A percentile compares a stretch with the other conserved stretches of the same genome.
Evolutionary conservation across 208 protist species (phyloP).

Genomic region (Trypanosoma lewisi): DNA sequence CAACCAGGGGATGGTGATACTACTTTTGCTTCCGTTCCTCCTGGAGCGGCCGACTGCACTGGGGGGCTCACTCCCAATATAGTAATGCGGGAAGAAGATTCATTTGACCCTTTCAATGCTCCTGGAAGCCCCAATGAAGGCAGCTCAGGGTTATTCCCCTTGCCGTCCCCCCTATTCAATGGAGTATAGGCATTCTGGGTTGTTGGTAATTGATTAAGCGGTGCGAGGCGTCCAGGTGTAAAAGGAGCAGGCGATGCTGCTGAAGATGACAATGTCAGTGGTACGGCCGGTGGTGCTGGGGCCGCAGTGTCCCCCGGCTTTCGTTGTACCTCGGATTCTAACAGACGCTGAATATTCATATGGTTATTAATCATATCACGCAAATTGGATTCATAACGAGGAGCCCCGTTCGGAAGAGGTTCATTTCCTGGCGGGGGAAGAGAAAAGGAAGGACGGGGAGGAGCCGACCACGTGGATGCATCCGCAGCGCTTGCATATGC

Average conservation of each 20-base stretch:
- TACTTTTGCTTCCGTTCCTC: neutral
- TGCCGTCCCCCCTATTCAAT: neutral
- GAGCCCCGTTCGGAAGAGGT: neutral
- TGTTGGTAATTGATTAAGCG: neutral
- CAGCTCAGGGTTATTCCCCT: neutral
- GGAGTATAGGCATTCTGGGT: neutral
- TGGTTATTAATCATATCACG: conserved; percentile 23
- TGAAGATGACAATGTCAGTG: neutral
- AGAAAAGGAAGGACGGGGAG: too few species aligned
- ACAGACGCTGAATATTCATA: conserved; percentile 18
- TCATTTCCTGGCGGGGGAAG: neutral
- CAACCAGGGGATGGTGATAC: neutral
- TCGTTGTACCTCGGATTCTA: conserved; percentile 1
- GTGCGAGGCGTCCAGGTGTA: neutral
- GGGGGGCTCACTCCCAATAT: conserved; percentile 4
- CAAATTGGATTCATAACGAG: conserved; percentile 5
- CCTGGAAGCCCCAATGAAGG: neutral
- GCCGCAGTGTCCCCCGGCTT: neutral
- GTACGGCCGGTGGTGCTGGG: neutral
- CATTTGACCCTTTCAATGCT: neutral
- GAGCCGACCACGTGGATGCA: neutral
- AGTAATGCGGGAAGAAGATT: neutral
- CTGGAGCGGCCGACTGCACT: too few species aligned
- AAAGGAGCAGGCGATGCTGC: neutral
- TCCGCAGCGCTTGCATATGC: neutral